These are phyloP conservation scores for Cyanophora paradoxa DNA, from an alignment of 78 protist genomes.

Conservation along the genomic window DNA sequence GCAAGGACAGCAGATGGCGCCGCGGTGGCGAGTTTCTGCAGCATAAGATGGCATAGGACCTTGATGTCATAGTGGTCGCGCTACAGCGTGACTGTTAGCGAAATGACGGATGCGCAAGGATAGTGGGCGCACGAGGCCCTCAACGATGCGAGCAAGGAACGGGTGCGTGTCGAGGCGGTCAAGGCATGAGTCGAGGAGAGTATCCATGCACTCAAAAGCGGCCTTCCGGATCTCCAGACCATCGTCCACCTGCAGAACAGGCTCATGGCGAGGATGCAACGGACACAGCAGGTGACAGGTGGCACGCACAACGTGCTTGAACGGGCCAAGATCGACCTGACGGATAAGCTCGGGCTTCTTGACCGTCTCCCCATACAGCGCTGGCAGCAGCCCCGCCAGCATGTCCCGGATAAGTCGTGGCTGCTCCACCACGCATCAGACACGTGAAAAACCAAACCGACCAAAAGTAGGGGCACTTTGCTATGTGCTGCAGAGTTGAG, in stretches of 20 bases:
- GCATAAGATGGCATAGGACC: slow-evolving; percentile 59
- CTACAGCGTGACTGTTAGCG: too few relatives aligned
- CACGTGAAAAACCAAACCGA: too few relatives aligned
- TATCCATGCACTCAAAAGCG: slow-evolving; percentile 85
- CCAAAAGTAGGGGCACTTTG: too few relatives aligned
- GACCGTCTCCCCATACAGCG: slow-evolving; percentile 53
- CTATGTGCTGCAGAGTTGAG: slow-evolving; percentile 77
- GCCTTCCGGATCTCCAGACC: slow-evolving; percentile 85
- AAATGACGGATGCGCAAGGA: too few relatives aligned
- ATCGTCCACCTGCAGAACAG: slow-evolving; percentile 88
- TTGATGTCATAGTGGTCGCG: slow-evolving; percentile 79
- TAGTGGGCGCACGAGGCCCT: slow-evolving; percentile 67
- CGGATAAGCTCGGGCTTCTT: slow-evolving; percentile 66
- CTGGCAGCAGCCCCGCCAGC: slow-evolving; percentile 45
- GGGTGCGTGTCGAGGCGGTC: slow-evolving; percentile 34
- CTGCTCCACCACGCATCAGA: too few relatives aligned
- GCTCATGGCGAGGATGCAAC: too few relatives aligned
- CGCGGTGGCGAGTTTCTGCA: slow-evolving; percentile 28
- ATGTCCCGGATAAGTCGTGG: slow-evolving; percentile 45
- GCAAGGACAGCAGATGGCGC: background rate
- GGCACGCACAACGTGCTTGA: too few relatives aligned
- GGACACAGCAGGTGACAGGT: too few relatives aligned
- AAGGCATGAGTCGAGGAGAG: slow-evolving; percentile 59
- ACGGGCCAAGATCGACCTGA: slow-evolving; percentile 86
- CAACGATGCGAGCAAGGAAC: slow-evolving; percentile 45